Percentiles rank a stretch among this genome's conserved stretches.
Evolutionary conservation across 768 basidiomycete genomes (phyloP).

Genomic region (Pleurotus djamor): DNA sequence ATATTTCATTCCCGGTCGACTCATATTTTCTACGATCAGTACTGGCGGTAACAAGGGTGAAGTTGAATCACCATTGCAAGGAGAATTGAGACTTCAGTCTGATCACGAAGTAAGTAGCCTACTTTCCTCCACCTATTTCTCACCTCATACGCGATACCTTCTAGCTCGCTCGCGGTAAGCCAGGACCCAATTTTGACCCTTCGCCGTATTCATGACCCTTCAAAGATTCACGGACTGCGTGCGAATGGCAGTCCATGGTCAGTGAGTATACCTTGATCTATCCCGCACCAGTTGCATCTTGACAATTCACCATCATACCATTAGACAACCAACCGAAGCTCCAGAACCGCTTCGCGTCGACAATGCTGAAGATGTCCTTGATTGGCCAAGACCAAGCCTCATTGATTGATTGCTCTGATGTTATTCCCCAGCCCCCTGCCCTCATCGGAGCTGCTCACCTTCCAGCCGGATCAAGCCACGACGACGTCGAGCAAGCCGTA

Average conservation of each 20-base stretch:
- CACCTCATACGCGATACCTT: neutral
- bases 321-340: constrained; percentile 30
- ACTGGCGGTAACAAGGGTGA: constrained; percentile 34
- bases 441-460: constrained; percentile 24
- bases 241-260: constrained; percentile 44
- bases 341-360: constrained; percentile 32
- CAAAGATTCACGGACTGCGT: constrained; percentile 40
- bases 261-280: constrained; percentile 18
- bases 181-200: neutral
- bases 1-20: neutral
- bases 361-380: constrained; percentile 40
- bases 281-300: neutral
- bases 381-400: constrained; percentile 33
- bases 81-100: constrained; percentile 44
- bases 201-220: neutral
- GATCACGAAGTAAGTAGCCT: constrained; percentile 26
- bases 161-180: constrained; percentile 24
- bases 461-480: constrained; percentile 24
- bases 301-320: too few species aligned
- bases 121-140: neutral
- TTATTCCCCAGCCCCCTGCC: constrained; percentile 33
- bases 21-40: constrained; percentile 21
- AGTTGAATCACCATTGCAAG: constrained; percentile 32
- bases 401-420: constrained; percentile 42
- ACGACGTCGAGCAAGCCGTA: constrained; percentile 28